Conservation (phyloP, 225 moss, liverwort and hornwort species). For the Polytrichum formosum region DNA sequence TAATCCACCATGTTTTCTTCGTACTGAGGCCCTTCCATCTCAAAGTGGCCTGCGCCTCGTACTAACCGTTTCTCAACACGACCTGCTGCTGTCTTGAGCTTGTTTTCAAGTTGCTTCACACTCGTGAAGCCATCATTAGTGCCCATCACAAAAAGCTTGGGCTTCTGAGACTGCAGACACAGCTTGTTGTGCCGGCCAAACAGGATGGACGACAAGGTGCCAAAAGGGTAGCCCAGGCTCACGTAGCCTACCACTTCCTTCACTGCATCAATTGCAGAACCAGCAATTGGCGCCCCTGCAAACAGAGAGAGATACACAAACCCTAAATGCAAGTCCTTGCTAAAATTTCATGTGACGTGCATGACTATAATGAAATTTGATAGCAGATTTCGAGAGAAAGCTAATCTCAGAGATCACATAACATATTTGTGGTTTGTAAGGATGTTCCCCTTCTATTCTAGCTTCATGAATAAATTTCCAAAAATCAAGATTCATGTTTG, state of each 20-base stretch:
- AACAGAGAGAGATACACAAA: background rate
- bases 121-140: slow-evolving; percentile 90
- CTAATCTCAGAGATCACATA: background rate
- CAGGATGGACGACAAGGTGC: slow-evolving; percentile 68
- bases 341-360: no score
- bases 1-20: slow-evolving; percentile 75
- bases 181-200: slow-evolving; percentile 81
- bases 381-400: background rate
- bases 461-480: background rate
- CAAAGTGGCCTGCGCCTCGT: slow-evolving; percentile 77
- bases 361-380: background rate
- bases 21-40: slow-evolving; percentile 80
- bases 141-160: slow-evolving; percentile 94
- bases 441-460: no score
- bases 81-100: slow-evolving; percentile 71
- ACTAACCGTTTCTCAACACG: slow-evolving; percentile 80
- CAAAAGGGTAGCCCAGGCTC: slow-evolving; percentile 89
- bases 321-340: no score
- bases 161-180: slow-evolving; percentile 69
- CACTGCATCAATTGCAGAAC: slow-evolving; percentile 63
- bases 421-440: background rate
- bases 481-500: background rate
- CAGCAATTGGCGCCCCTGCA: slow-evolving; percentile 90
- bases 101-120: slow-evolving; percentile 83
- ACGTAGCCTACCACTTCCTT: slow-evolving; percentile 73